Percentiles rank a stretch among this genome's conserved stretches.
Evolutionary conservation across 106 monocot genomes (phyloP).

Genomic region (Dendrobium chrysotoxum): DNA sequence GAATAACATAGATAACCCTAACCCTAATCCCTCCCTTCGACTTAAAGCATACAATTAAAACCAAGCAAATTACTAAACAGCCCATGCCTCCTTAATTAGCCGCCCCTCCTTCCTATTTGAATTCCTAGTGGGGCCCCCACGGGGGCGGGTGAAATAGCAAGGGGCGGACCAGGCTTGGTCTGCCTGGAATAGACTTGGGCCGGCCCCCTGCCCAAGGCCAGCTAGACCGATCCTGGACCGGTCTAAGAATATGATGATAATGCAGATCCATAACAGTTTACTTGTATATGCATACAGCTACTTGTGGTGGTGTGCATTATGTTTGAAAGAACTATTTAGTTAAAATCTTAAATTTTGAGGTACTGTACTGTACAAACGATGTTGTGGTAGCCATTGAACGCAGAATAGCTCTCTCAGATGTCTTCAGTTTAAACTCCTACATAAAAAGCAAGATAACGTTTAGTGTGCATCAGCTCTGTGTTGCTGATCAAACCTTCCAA

Average conservation of each 20-base stretch:
- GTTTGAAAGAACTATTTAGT: not conserved
- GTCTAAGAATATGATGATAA: not conserved
- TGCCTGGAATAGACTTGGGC: too few species aligned
- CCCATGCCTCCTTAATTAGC: too few species aligned
- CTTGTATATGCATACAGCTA: not conserved
- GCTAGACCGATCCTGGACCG: too few species aligned
- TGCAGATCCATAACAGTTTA: not conserved
- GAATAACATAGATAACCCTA: too few species aligned
- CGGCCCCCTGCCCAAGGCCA: too few species aligned
- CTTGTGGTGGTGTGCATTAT: not conserved
- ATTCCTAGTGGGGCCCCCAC: too few species aligned
- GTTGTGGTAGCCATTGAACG: conserved; percentile 13
- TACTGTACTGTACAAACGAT: conserved; percentile 13
- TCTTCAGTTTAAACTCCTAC: conserved; percentile 64
- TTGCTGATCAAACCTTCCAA: not conserved
- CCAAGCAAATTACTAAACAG: not conserved
- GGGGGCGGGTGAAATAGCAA: too few species aligned
- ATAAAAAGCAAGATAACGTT: not conserved
- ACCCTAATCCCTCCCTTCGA: too few species aligned
- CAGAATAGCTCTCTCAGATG: conserved; percentile 40
- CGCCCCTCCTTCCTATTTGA: too few species aligned
- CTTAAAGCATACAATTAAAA: not conserved
- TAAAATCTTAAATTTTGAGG: not conserved
- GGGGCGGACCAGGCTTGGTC: too few species aligned
- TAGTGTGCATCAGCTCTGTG: not conserved